Evolutionary conservation across 176 grass and related monocot genomes (phyloP), one percentile per base, ranked within the genome.

Genomic region (Alopecurus myosuroides): DNA sequence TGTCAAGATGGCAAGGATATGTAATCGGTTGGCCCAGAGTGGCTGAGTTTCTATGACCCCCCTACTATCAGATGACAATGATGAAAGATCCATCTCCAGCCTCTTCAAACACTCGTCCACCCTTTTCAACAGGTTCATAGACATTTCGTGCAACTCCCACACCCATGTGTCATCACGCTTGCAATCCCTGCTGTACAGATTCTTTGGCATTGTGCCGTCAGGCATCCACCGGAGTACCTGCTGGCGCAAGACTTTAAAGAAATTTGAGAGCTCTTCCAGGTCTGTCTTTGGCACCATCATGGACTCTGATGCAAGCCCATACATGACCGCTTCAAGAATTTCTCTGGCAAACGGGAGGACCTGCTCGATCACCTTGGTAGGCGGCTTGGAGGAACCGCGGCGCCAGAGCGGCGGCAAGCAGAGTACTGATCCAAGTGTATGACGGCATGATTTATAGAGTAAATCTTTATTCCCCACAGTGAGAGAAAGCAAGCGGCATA

Each of bases 181-280:
- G 35, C 66, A 81, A 71, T 86, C 84, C 35, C 73, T 87, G 88
- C 64, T 91, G 53, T 97, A 98, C 19, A 92, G 12, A 18, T 57
- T 76, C 46, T 79, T 84, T 56, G 89, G 86, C 63, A 98, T 83
- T 15, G 81, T 72, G 9, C 89, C 76, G 31, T 55, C 66, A 9
- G 81, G 77, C 65, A 88, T 88, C 87, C 87, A 90, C 13, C 53
- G 28, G 45, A 76, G 83, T 18, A 81, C 90, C 52, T 88, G 87
- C 77, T 60, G 55, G 33, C 88, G 88, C 46, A 95, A 49, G 13
- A 92, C 89, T 50, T 78, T 85, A 23, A 98, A 81, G 81, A 95
- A 98, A 66, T 89, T 94, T 30, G 93, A 90, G 67, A 98, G 89
- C 84, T 98, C 96, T 25, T 81, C 84, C 9, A 98, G 80, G 81